phyloP scores from a whole-genome alignment of 1,139 yeast genomes.

The Yamadazyma buinensis region DNA sequence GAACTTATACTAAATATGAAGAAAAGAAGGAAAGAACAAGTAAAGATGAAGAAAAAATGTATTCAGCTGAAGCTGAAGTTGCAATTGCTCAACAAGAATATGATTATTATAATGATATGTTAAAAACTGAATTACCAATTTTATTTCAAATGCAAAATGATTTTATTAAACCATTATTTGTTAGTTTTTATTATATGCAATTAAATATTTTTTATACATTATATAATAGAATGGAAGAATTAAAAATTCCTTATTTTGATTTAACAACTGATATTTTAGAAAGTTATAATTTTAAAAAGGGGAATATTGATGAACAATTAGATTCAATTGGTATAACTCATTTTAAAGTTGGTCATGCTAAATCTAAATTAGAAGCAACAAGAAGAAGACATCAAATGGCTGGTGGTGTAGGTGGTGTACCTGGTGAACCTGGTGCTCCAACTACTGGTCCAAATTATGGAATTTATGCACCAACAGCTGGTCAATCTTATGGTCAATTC shows the following conservation, averaged over 20 bases:
- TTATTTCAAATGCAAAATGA: conserved; percentile 86
- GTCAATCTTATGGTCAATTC: background rate
- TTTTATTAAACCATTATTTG: conserved; percentile 88
- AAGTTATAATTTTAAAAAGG: conserved; percentile 76
- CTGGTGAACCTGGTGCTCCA: too few species aligned
- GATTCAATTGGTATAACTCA: conserved; percentile 86
- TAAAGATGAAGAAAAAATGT: conserved; percentile 88
- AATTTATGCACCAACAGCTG: conserved; percentile 16
- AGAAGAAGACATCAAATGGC: conserved; percentile 52
- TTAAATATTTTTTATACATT: conserved; percentile 91
- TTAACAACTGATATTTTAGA: conserved; percentile 77
- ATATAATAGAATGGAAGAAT: conserved; percentile 86
- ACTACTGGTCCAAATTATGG: conserved; percentile 27
- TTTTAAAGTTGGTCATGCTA: conserved; percentile 86
- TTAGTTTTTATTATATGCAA: conserved; percentile 95
- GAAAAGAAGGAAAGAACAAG: conserved; percentile 77
- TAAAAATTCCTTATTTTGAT: conserved; percentile 95
- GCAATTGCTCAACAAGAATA: conserved; percentile 93
- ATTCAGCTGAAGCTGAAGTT: conserved; percentile 83
- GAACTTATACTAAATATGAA: conserved; percentile 66
- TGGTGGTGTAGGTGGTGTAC: conserved; percentile 19
- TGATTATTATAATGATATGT: conserved; percentile 91
- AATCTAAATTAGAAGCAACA: conserved; percentile 76
- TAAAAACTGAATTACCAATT: conserved; percentile 84
- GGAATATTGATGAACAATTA: conserved; percentile 83